These are phyloP conservation scores for Talaromyces proteolyticus DNA, from an alignment of 495 filamentous ascomycete species.

Conservation along the genomic window DNA sequence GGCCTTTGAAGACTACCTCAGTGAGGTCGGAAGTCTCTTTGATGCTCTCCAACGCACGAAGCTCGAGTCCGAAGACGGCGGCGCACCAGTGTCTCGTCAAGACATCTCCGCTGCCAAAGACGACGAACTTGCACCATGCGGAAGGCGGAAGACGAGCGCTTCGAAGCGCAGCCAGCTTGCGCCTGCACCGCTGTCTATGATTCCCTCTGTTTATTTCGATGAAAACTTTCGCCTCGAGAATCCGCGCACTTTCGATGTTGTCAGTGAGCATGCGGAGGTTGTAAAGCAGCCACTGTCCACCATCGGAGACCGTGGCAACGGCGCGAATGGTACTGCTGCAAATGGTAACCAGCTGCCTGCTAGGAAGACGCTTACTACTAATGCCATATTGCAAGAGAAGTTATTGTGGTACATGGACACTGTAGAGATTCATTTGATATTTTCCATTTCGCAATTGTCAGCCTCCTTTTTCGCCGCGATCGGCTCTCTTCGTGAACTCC, in stretches of 20 bases:
- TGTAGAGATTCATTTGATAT: conserved; percentile 79
- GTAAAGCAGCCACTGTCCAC: conserved; percentile 51
- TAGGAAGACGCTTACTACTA: conserved; percentile 73
- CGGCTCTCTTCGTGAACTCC: conserved; percentile 69
- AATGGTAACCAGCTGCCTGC: conserved; percentile 6
- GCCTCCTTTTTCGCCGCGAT: conserved; percentile 80
- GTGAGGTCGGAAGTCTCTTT: conserved; percentile 62
- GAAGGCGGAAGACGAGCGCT: neutral
- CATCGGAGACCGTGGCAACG: conserved; percentile 4
- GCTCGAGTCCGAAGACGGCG: conserved; percentile 49
- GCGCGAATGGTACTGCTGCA: conserved; percentile 19
- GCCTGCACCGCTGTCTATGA: conserved; percentile 75
- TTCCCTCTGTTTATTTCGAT: conserved; percentile 77
- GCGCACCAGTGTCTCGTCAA: conserved; percentile 8
- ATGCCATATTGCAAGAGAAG: conserved; percentile 84
- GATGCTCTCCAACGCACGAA: conserved; percentile 65
- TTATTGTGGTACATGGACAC: conserved; percentile 96
- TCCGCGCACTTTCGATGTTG: conserved; percentile 77
- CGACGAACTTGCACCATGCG: neutral
- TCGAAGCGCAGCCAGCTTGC: too few relatives aligned
- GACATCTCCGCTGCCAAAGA: conserved; percentile 4
- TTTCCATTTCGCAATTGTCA: conserved; percentile 75
- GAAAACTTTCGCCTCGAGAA: conserved; percentile 82
- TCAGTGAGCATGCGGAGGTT: conserved; percentile 79
- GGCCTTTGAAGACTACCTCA: conserved; percentile 65